Base-by-base conservation (phyloP, 2,329 filamentous ascomycete species). In the Parasarocladium wereldwijsianum region DNA sequence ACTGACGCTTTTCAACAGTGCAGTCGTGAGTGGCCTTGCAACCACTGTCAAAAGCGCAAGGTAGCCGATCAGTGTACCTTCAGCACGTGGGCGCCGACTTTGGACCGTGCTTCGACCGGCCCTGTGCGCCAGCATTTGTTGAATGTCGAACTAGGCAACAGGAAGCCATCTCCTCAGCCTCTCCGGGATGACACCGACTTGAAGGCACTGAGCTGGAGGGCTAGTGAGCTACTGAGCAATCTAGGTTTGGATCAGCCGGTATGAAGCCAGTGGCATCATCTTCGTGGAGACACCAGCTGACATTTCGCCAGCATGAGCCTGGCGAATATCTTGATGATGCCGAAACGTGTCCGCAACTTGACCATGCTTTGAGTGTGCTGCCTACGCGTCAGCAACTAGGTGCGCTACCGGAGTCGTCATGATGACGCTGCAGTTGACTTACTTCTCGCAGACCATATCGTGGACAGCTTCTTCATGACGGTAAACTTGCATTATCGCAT, bases 401-500 rank as follows among this genome's bases (percentile, higher is more conserved):
- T 43, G 37, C 29, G 39, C 33, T 14, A 27, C n/a, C 20, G 29
- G 24, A 22, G 24, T 17, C 20, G 17, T 27, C n/a, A 15, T 9
- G 17, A 8, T 24, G 9, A 7, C 12, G 13, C 13, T 11, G 11
- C 26, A 15, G 4, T 16, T 15, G 13, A 14, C 10, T 15, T 23
- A 14, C 9, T 18, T 23, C 6, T 8, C n/a, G 8, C 32, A 51
- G 47, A 51, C 29, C 32, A 37, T 3, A 36, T 51, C 3, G 39
- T 50, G 4, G 38, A 43, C 15, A 41, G 39, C 17, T 51, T 51
- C 26, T 35, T 48, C 29, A 35, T 37, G 17, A 43, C 45, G 17
- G 41, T 50, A 30, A 51, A 51, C 27, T 46, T 41, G 13, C 46
- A 51, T 32, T 51, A 51, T 35, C 48, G 49, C 38, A 44, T 50